Percentiles rank a stretch among this genome's conserved stretches.
These are phyloP conservation scores for Lactarius akahatsu DNA, from an alignment of 768 basidiomycete species.

Conservation along the genomic window DNA sequence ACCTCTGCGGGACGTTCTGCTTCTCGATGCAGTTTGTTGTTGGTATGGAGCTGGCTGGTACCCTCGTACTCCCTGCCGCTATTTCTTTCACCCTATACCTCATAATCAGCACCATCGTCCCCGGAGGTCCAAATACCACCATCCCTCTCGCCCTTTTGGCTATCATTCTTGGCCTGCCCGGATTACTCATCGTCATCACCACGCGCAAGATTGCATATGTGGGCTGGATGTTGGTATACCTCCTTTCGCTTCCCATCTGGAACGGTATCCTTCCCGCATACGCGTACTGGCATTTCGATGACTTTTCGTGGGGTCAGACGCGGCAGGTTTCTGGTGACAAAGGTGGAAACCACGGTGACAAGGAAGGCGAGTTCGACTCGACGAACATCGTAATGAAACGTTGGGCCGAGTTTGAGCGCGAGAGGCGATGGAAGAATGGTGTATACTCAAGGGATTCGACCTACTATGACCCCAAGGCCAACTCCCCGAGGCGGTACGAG, in stretches of 20 bases:
- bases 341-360: conserved; percentile 74
- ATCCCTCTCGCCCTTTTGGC: conserved; percentile 92
- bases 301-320: conserved; percentile 98
- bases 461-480: conserved; percentile 51
- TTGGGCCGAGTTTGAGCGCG: conserved; percentile 98
- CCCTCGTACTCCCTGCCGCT: conserved; percentile 93
- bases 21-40: conserved; percentile 99
- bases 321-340: conserved; percentile 61
- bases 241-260: conserved; percentile 93
- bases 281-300: conserved; percentile 99
- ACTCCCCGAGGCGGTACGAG: conserved; percentile 58
- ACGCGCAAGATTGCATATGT: conserved; percentile 91
- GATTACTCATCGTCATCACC: conserved; percentile 93
- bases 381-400: conserved; percentile 97
- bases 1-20: conserved; percentile 99
- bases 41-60: conserved; percentile 97
- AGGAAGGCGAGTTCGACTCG: conserved; percentile 97
- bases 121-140: conserved; percentile 70
- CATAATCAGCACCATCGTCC: conserved; percentile 84
- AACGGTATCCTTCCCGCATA: conserved; percentile 95
- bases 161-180: conserved; percentile 94
- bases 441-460: conserved; percentile 78
- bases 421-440: conserved; percentile 89
- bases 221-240: conserved; percentile 96
- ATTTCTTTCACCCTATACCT: conserved; percentile 97